Evolutionary conservation across 768 basidiomycete species (phyloP), one percentile per base, ranked within the genome.

Genomic region (Suillus decipiens): DNA sequence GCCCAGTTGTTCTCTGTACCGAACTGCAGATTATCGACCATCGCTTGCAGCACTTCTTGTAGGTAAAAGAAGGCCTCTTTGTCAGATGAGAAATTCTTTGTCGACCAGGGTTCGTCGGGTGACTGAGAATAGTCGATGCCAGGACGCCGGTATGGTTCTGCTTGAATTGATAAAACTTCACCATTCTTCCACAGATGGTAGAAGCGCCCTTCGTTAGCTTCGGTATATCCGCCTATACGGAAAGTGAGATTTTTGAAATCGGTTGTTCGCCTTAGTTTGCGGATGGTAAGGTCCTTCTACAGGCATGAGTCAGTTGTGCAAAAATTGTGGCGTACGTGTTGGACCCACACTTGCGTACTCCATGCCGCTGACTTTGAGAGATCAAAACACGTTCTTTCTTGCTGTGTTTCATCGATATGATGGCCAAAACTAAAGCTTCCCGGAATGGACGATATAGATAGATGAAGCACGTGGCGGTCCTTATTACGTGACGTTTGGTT

Each of bases 1-100:
- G 76, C 76, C 73, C 73, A 76, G 53, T 76, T 77, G 11, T 72
- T 64, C 62, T 75, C 69, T 31, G 72, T 65, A 7, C 76, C 74
- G 14, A 76, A 64, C 6, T 66, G 65, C 55, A 75, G 70, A 4
- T 54, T 63, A 28, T 77, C 75, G 5, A 77, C 62, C 75, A 77
- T 77, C 9, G 71, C 69, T 45, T 76, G 76, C 60, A 76, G 63
- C 7, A 75, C 71, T 51, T 77, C 75, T 62, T 66, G 63, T 42
- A 75, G 53, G 28, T 75, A 60, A 41, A 48, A 64, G 6, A 64
- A 67, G 1, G 75, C 74, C 31, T 66, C 63, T 22, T 24, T 24
- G 51, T 76, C 74, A 41, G 69, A 70, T 28, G 61, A 0, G 50
- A 61, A 68, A 17, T 34, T 5, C 14, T 8, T 14, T 7, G 48